These are phyloP conservation scores for Phaseolus coccineus DNA, from an alignment of 331 rosid genomes.

Conservation along the genomic window DNA sequence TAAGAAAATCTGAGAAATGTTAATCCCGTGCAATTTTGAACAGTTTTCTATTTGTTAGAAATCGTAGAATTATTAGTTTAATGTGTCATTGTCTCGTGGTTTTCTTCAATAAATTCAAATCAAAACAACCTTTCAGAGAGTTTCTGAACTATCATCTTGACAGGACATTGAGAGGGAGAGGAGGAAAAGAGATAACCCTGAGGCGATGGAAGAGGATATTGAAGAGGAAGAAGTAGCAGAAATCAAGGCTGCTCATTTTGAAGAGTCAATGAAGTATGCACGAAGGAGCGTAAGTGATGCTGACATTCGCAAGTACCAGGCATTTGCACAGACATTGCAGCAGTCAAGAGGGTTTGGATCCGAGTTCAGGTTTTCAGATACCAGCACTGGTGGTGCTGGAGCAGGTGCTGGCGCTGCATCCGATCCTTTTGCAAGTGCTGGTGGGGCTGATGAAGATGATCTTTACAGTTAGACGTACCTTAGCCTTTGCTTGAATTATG, in stretches of 20 bases:
- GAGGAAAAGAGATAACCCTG: slow-evolving; percentile 83
- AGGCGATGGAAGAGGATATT: slow-evolving; percentile 94
- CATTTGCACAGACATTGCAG: slow-evolving; percentile 98
- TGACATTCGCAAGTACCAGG: slow-evolving; percentile 96
- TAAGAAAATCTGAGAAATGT: neutral
- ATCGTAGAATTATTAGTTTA: neutral
- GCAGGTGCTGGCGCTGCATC: slow-evolving; percentile 49
- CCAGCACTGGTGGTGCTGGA: slow-evolving; percentile 42
- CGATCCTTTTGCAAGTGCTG: slow-evolving; percentile 80
- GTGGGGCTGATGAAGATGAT: slow-evolving; percentile 88
- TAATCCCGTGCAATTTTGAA: no score
- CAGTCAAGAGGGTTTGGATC: slow-evolving; percentile 97
- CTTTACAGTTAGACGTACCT: slow-evolving; percentile 72
- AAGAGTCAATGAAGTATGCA: slow-evolving; percentile 96
- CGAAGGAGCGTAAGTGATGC: slow-evolving; percentile 97
- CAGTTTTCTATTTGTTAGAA: neutral
- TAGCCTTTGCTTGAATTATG: neutral
- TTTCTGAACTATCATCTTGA: neutral
- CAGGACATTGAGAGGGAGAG: slow-evolving; percentile 96
- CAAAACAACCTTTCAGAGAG: no score
- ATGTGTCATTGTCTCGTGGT: neutral
- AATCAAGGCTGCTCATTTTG: slow-evolving; percentile 94
- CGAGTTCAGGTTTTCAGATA: slow-evolving; percentile 86
- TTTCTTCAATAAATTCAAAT: neutral
- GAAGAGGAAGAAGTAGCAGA: slow-evolving; percentile 88